Evolutionary conservation across 371 early-diverging fungal genomes (phyloP), one percentile per base, ranked within the genome.

Genomic region (Mycotypha africana): DNA sequence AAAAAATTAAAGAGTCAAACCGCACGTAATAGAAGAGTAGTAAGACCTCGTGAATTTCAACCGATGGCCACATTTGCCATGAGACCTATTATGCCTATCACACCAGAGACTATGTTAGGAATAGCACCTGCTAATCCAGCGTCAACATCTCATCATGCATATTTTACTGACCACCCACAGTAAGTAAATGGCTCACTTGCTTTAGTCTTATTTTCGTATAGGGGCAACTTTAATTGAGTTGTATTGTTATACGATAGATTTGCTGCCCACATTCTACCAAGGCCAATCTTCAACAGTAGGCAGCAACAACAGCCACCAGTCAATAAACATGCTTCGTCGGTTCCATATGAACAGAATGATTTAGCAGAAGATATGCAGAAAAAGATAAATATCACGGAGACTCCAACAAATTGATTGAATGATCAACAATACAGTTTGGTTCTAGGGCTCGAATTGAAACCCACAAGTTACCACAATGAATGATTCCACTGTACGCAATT

Each of bases 1-100:
- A 89, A 91, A 66, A 77, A 77, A 30, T 62, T 89, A 38, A 91
- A 91, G 65, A 74, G 65, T 34, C 76, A 76, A 45, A 60, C 69
- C 7, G 63, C 74, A 23, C 59, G 65, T 32, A n/a, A n/a, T n/a
- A 65, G 62, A 43, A 61, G 74, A 38, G 56, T 66, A 39, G 56
- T 68, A 37, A 55, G 62, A 44, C 53, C 62, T 32, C 48, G 54
- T 7, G 64, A 67, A 28, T 63, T 57, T 41, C 65, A 57, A 37
- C 54, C 61, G 14, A 56, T 66, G 56, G 34, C 62, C 4, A 55
- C 49, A 16, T 61, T 60, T 35, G 45, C 59, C 14, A 47, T 56
- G 15, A 54, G 62, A 45, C 62, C 66, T 7, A 55, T 65, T 53
- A 65, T 73, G 66, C 73, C 73, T 4, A 60, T 68, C 24, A 73